Evolutionary conservation across 441 rosid genomes (phyloP), one percentile per base, ranked within the genome.

Genomic region (Erodium trifolium): DNA sequence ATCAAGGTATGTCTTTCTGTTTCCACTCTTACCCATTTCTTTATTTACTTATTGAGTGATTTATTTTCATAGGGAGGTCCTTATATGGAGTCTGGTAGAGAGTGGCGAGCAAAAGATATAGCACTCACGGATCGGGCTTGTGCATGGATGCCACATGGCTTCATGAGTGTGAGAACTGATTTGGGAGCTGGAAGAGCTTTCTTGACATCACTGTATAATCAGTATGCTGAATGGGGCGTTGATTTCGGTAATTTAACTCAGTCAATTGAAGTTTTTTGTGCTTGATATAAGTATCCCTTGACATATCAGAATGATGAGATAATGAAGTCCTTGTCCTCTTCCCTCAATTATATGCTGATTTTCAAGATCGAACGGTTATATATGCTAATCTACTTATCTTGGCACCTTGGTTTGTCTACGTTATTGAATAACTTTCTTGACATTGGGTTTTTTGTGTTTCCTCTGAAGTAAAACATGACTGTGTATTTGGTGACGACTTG

Each of bases 201-300:
- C 85, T 82, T 93, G 80, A 84, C 83, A 78, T 93, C 97, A 16
- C 92, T 91, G 72, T 87, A 91, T 73, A 73, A 75, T 70, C 93
- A 87, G 72, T 91, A 89, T 75, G 92, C 93, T 0, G 93, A 85
- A 41, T 91, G 96, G 97, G 98, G 96, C 5, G 86, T 93, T 18
- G 98, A 93, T 85, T 91, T 93, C 68, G 89, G 97, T 93, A 85
- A 45, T 45, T 23, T 23, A 23, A 23, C 27, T 23, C 2, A 23
- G 27, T 23, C 27, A 23, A 23, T 23, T 23, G 27, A 23, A 23
- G 27, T 23, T 23, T 23, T 23, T 23, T 23, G 27, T 23, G 27
- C 27, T 23, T 23, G 27, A 23, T 23, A 23, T 23, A 23, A 23
- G 27, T 23, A 23, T 23, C 27, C 27, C 27, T 23, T 23, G 27